Conservation (phyloP, 805 yeast genomes). For the Suhomyces sp. region DNA sequence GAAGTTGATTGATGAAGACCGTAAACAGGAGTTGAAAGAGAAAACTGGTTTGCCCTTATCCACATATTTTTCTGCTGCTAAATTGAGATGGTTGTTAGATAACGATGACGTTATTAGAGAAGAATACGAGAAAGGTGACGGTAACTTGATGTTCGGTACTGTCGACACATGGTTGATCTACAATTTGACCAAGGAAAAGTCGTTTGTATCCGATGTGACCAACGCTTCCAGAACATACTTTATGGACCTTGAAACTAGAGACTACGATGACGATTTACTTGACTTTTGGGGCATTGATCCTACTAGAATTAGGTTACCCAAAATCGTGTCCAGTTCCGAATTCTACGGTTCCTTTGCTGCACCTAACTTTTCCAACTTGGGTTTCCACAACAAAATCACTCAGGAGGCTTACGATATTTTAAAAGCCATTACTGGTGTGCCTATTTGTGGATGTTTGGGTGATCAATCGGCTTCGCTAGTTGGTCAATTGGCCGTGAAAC, state of each 20-base stretch:
- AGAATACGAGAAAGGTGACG: slow-evolving; percentile 69
- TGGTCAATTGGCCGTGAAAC: slow-evolving; percentile 82
- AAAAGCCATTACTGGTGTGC: slow-evolving; percentile 53
- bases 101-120: slow-evolving; percentile 64
- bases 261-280: slow-evolving; percentile 74
- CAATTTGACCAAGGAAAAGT: slow-evolving; percentile 67
- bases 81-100: slow-evolving; percentile 84
- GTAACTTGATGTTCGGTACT: slow-evolving; percentile 83
- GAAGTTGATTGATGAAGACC: slow-evolving; percentile 49
- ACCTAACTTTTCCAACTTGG: slow-evolving; percentile 54
- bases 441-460: slow-evolving; percentile 87
- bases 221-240: slow-evolving; percentile 91
- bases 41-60: slow-evolving; percentile 85
- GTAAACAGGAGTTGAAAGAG: slow-evolving; percentile 54
- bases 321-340: slow-evolving; percentile 75
- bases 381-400: slow-evolving; percentile 50
- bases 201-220: slow-evolving; percentile 81
- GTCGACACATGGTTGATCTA: slow-evolving; percentile 92
- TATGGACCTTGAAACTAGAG: slow-evolving; percentile 72
- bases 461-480: slow-evolving; percentile 93
- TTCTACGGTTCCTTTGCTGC: slow-evolving; percentile 68
- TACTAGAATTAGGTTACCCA: slow-evolving; percentile 62
- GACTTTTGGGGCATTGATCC: slow-evolving; percentile 79
- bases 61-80: slow-evolving; percentile 88
- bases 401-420: slow-evolving; percentile 50